A percentile compares a stretch with the other conserved stretches of the same genome.
These are phyloP conservation scores for Clavispora phyllophila DNA, from an alignment of 805 yeast species.

Conservation along the genomic window DNA sequence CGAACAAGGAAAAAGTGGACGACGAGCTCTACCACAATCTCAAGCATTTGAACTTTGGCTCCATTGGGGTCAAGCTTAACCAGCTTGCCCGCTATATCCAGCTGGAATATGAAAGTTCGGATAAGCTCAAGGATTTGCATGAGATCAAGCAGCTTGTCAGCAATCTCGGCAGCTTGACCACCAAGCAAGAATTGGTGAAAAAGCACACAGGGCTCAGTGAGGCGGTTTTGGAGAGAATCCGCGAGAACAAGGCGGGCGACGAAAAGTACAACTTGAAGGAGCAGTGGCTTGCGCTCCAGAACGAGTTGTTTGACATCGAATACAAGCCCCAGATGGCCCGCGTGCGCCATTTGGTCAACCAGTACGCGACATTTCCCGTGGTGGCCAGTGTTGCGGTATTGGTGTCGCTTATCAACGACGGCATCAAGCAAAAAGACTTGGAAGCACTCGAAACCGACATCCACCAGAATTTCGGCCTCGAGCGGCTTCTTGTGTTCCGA, in stretches of 20 bases:
- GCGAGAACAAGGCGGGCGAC: constrained; percentile 13
- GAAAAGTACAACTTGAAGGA: constrained; percentile 34
- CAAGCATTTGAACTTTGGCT: constrained; percentile 68
- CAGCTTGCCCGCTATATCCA: constrained; percentile 67
- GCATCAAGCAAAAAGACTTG: constrained; percentile 62
- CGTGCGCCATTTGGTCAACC: constrained; percentile 35
- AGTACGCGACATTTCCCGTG: constrained; percentile 33
- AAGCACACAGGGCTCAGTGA: constrained; percentile 76
- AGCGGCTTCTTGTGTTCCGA: constrained; percentile 43
- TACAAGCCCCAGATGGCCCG: constrained; percentile 27
- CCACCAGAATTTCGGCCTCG: constrained; percentile 60
- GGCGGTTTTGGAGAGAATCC: constrained; percentile 46
- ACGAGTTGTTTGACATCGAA: constrained; percentile 53
- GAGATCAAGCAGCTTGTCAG: constrained; percentile 72
- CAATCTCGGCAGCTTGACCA: constrained; percentile 61
- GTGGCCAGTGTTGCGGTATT: constrained; percentile 53
- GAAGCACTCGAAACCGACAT: constrained; percentile 50
- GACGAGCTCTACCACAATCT: constrained; percentile 51
- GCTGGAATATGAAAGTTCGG: constrained; percentile 48
- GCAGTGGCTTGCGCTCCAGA: constrained; percentile 55
- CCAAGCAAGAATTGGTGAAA: constrained; percentile 61
- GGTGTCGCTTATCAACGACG: constrained; percentile 60
- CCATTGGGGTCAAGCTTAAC: constrained; percentile 71
- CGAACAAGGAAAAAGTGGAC: constrained; percentile 20
- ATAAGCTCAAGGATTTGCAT: constrained; percentile 17